Evolutionary conservation across 192 early-diverging fungal species (phyloP).

Genomic region (Coemansia sp.): DNA sequence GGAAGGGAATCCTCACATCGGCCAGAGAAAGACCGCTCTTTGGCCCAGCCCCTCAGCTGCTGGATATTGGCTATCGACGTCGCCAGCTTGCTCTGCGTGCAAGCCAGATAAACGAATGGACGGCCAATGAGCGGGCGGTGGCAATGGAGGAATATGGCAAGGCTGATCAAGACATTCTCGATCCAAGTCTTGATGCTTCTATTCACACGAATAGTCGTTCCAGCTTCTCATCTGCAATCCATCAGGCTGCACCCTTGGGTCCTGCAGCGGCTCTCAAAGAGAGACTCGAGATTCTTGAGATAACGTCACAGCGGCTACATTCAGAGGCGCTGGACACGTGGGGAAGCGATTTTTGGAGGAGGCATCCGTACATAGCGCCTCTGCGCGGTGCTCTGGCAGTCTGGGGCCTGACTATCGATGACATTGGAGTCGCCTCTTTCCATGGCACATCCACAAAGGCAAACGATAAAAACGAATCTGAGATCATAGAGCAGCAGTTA

Average conservation of each 20-base stretch:
- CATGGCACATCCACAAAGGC: constrained; percentile 96
- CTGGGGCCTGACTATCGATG: constrained; percentile 88
- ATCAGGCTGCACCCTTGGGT: not conserved
- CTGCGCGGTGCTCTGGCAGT: constrained; percentile 84
- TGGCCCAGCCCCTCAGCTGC: constrained; percentile 58
- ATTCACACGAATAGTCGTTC: not conserved
- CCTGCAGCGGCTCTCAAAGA: not conserved
- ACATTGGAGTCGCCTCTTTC: constrained; percentile 93
- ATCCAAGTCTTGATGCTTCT: not conserved
- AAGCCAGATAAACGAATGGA: constrained; percentile 19
- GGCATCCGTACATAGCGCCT: constrained; percentile 78
- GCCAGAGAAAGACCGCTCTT: constrained; percentile 63
- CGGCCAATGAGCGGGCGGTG: constrained; percentile 1
- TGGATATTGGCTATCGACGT: constrained; percentile 85
- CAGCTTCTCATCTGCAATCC: not conserved
- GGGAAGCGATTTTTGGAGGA: constrained; percentile 83
- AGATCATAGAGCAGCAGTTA: constrained; percentile 84
- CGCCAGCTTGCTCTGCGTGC: constrained; percentile 64
- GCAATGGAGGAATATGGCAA: not conserved
- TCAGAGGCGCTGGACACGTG: constrained; percentile 75
- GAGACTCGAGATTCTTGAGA: constrained; percentile 59
- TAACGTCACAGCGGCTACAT: constrained; percentile 65
- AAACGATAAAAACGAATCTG: constrained; percentile 97
- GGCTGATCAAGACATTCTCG: not conserved
- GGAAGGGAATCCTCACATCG: constrained; percentile 90